A percentile compares a stretch with the other conserved stretches of the same genome.
phyloP scores from a whole-genome alignment of 1,139 yeast genomes.

The Sugiyamaella neomexicana region DNA sequence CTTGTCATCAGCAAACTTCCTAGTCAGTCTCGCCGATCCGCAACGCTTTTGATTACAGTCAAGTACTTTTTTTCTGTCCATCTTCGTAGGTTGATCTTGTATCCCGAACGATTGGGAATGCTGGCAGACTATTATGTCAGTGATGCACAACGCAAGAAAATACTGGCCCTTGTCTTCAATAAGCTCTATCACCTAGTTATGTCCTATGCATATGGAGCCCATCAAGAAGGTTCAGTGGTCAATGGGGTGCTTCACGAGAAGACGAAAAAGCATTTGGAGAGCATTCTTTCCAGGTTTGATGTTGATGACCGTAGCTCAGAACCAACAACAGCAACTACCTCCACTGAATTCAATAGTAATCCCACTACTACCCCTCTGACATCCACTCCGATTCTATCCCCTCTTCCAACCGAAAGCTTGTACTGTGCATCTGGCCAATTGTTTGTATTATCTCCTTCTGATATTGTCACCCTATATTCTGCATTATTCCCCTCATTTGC shows the following conservation, averaged over 20 bases:
- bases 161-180: conserved; percentile 30
- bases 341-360: neutral
- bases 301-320: conserved; percentile 3
- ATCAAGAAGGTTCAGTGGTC: conserved; percentile 20
- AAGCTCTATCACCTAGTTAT: conserved; percentile 23
- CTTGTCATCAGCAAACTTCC: conserved; percentile 29
- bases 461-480: conserved; percentile 35
- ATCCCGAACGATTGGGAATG: conserved; percentile 34
- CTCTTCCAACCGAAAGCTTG: conserved; percentile 15
- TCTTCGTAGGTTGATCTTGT: conserved; percentile 27
- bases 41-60: conserved; percentile 28
- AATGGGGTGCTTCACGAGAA: conserved; percentile 13
- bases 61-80: conserved; percentile 33
- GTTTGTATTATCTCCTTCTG: conserved; percentile 39
- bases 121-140: conserved; percentile 31
- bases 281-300: conserved; percentile 15
- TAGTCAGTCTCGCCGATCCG: conserved; percentile 20
- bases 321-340: neutral
- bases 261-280: conserved; percentile 22
- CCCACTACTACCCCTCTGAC: conserved; percentile 3
- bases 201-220: conserved; percentile 24
- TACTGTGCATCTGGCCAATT: conserved; percentile 33
- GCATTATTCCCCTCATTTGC: conserved; percentile 34
- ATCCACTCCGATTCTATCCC: conserved; percentile 8
- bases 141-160: conserved; percentile 32